Percentiles rank a stretch among this genome's conserved stretches.
Conservation (phyloP, 169 alveolate species). For the Plasmodium berghei region DNA sequence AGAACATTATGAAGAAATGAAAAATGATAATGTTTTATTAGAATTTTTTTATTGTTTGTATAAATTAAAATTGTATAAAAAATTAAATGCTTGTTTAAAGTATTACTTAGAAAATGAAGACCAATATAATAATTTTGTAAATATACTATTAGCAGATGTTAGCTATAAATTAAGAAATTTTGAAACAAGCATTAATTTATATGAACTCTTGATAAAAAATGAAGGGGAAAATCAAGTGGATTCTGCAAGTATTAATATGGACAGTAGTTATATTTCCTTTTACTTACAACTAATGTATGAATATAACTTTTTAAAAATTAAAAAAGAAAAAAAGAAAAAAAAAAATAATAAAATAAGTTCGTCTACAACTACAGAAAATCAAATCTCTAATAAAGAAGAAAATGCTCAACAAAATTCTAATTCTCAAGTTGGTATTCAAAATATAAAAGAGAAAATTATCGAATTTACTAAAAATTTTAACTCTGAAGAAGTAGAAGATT, state of each 20-base stretch:
- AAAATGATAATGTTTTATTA: slow-evolving; percentile 42
- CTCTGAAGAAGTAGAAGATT: slow-evolving; percentile 38
- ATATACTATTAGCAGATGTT: slow-evolving; percentile 35
- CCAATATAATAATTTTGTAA: slow-evolving; percentile 12
- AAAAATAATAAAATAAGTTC: background rate
- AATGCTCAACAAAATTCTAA: background rate
- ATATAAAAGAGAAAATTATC: slow-evolving; percentile 32
- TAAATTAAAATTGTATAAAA: slow-evolving; percentile 43
- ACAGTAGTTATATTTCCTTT: slow-evolving; percentile 38
- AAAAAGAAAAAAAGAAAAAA: slow-evolving; percentile 11
- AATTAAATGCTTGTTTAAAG: slow-evolving; percentile 59
- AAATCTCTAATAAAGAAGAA: too few species aligned
- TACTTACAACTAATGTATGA: slow-evolving; percentile 38
- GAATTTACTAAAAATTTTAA: slow-evolving; percentile 39
- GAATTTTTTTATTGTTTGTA: slow-evolving; percentile 69
- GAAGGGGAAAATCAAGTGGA: slow-evolving; percentile 26
- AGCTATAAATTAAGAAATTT: slow-evolving; percentile 32
- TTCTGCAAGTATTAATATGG: slow-evolving; percentile 42
- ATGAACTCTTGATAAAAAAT: slow-evolving; percentile 25
- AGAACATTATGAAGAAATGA: slow-evolving; percentile 35
- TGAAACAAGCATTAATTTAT: slow-evolving; percentile 24
- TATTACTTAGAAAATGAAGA: slow-evolving; percentile 37
- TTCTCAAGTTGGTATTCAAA: slow-evolving; percentile 14
- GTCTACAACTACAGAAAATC: too few species aligned
- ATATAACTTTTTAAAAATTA: slow-evolving; percentile 39